Conservation (phyloP, 805 yeast genomes). For the Sugiyamaella floridensis region DNA sequence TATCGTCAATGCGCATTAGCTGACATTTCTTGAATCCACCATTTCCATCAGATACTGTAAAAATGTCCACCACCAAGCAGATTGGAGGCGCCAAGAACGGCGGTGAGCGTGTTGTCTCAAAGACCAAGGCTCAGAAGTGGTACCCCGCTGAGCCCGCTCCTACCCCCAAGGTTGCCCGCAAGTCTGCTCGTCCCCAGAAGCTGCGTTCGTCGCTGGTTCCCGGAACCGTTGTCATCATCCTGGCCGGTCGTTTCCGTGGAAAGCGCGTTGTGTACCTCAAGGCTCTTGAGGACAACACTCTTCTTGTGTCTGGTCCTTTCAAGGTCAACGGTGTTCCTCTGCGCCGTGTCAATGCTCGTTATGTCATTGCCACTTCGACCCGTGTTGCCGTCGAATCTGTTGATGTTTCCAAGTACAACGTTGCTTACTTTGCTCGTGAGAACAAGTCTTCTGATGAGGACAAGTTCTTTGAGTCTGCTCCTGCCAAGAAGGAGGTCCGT, state of each 20-base stretch:
- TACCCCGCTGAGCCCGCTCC: constrained; percentile 82
- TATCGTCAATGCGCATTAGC: background rate
- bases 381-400: constrained; percentile 71
- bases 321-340: constrained; percentile 99
- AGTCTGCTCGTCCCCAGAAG: constrained; percentile 87
- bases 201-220: constrained; percentile 94
- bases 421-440: constrained; percentile 94
- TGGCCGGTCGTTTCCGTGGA: constrained; percentile 99
- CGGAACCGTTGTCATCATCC: constrained; percentile 94
- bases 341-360: constrained; percentile 98
- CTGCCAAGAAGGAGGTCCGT: constrained; percentile 79
- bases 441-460: constrained; percentile 81
- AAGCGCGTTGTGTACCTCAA: constrained; percentile 98
- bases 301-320: constrained; percentile 98
- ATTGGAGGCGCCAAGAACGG: constrained; percentile 35
- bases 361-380: constrained; percentile 98
- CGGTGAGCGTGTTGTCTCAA: constrained; percentile 30
- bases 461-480: constrained; percentile 74
- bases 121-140: constrained; percentile 57
- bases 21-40: background rate
- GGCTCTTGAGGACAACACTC: constrained; percentile 95
- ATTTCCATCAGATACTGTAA: constrained; percentile 10
- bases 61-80: constrained; percentile 31
- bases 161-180: constrained; percentile 83
- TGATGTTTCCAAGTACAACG: constrained; percentile 85